Percentiles rank a stretch among this genome's conserved stretches.
phyloP scores from a whole-genome alignment of 2,329 filamentous ascomycete genomes.

The Penicillium glabrum region DNA sequence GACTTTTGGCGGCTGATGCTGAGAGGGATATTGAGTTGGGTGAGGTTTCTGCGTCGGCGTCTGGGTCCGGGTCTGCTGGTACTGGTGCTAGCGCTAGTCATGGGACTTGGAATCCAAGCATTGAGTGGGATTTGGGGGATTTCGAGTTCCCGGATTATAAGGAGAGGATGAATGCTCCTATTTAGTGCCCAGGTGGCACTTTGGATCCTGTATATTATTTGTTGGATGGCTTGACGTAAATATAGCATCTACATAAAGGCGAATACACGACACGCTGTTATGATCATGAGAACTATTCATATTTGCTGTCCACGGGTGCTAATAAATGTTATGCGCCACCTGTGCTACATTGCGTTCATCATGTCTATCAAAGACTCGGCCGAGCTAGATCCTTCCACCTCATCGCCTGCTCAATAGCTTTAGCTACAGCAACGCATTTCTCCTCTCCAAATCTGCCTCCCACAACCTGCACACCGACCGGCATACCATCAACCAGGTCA shows the following conservation, averaged over 20 bases:
- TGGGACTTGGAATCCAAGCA: not conserved
- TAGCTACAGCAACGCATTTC: constrained; percentile 33
- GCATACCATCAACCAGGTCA: constrained; percentile 33
- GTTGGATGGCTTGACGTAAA: not conserved
- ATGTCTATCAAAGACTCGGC: constrained; percentile 8
- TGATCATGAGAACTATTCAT: not conserved
- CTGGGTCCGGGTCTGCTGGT: not conserved
- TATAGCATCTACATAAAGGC: not conserved
- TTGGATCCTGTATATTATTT: not conserved
- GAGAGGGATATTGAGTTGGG: not conserved
- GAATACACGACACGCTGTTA: not conserved
- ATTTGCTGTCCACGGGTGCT: too few relatives aligned
- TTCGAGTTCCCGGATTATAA: constrained; percentile 27
- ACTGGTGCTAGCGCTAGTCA: not conserved
- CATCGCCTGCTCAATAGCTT: constrained; percentile 30
- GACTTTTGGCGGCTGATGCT: not conserved
- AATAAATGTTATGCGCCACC: too few relatives aligned
- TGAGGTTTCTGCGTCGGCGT: not conserved
- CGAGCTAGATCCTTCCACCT: constrained; percentile 1
- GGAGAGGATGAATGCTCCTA: constrained; percentile 22
- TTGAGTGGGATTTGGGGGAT: constrained; percentile 22
- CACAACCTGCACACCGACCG: constrained; percentile 35
- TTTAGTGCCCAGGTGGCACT: constrained; percentile 5
- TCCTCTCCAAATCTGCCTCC: constrained; percentile 36
- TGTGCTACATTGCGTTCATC: too few relatives aligned